These are phyloP conservation scores for Suhomyces panamericanus DNA, from an alignment of 1,139 yeast genomes.

Conservation along the genomic window DNA sequence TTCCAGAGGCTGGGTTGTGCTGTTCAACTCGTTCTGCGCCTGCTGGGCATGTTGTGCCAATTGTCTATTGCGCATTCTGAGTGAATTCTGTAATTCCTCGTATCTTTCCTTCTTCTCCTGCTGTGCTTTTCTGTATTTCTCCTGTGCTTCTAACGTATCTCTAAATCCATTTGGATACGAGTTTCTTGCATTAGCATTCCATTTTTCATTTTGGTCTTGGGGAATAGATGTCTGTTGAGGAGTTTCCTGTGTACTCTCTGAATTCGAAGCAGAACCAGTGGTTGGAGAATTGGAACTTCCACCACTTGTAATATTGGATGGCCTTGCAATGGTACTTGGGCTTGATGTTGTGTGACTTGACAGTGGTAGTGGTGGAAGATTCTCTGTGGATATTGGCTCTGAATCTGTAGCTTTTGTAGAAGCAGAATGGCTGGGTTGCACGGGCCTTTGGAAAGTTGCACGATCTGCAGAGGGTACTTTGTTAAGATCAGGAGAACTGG, in stretches of 20 bases:
- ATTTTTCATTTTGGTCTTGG: not conserved
- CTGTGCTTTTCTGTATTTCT: constrained; percentile 9
- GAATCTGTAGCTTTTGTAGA: not conserved
- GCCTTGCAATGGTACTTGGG: too few relatives aligned
- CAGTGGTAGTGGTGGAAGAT: constrained; percentile 1
- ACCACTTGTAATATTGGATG: too few relatives aligned
- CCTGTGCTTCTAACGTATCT: constrained; percentile 12
- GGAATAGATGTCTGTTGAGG: too few relatives aligned
- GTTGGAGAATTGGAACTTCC: too few relatives aligned
- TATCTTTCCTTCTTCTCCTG: constrained; percentile 5
- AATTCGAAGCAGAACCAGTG: too few relatives aligned
- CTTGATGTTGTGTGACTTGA: not conserved
- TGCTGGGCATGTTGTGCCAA: not conserved
- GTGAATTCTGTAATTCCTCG: constrained; percentile 1
- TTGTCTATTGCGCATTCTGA: not conserved
- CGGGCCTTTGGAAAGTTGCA: not conserved
- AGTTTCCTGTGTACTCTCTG: too few relatives aligned
- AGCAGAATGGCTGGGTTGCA: not conserved
- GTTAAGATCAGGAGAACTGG: not conserved
- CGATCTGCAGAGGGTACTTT: not conserved
- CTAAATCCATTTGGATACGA: constrained; percentile 7
- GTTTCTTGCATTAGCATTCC: not conserved
- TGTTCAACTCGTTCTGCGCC: too few relatives aligned
- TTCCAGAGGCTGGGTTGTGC: too few relatives aligned
- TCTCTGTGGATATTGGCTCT: not conserved